Evolutionary conservation across 306 rosid genomes (phyloP), one percentile per base, ranked within the genome.

Genomic region (Sphenostylis stenocarpa): DNA sequence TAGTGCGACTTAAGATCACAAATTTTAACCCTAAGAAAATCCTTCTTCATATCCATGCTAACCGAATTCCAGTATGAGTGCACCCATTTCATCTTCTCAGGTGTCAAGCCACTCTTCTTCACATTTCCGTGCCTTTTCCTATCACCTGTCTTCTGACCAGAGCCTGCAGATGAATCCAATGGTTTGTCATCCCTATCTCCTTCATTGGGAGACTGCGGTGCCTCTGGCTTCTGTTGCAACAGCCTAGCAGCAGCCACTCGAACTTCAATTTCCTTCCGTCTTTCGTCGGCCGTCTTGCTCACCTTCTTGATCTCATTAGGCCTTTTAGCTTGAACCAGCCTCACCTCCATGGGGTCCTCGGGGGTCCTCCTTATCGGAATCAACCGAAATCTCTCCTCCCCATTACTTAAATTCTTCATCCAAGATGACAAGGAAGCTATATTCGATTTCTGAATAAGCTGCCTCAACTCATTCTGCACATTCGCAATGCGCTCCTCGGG

Each of bases 251-350:
- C 99, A 13, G 99, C 99, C 10, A 96, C 97, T 39, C 96, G 85
- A 15, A 96, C 99, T 86, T 93, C 99, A 61, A 96, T 93, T 86
- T 96, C 98, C 77, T 92, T 91, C 71, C 99, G 83, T 31, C 98
- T 84, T 84, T 96, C 99, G 70, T 96, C 99, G 0, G 85, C 93
- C 0, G 99, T 92, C 85, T 93, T 96, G 26, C 94, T 89, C 16
- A 88, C 97, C 87, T 93, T 96, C 85, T 93, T 96, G 45, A 96
- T 96, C 88, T 96, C 99, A 69, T 96, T 96, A 7, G 99, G 97
- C 91, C 98, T 83, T 72, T 91, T 87, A 52, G 94, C 60, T 51
- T 85, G 99, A 80, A 89, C 94, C 83, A 85, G 61, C 87, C 89
- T 85, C 55, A 76, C 81, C 90, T 96, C 99, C 99, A 96, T 89